Evolutionary conservation across 2,329 filamentous ascomycete species (phyloP).

Genomic region (Cladosporium cucumerinum): DNA sequence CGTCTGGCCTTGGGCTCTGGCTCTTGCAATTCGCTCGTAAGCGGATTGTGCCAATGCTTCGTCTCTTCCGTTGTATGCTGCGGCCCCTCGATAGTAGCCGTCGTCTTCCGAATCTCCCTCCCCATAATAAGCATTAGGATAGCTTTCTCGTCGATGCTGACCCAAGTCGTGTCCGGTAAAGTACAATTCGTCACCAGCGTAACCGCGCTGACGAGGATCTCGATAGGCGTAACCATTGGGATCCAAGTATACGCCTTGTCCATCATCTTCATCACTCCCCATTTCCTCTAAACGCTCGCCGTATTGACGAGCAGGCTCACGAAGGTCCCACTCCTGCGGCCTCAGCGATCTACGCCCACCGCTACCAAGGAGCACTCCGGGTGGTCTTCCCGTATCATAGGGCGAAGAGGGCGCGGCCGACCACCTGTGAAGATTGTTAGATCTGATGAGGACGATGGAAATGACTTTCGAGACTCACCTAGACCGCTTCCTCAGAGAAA

Average conservation of each 20-base stretch:
- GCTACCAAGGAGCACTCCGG: slow-evolving; percentile 60
- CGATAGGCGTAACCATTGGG: slow-evolving; percentile 34
- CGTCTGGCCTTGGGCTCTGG: slow-evolving; percentile 69
- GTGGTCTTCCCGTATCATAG: slow-evolving; percentile 98
- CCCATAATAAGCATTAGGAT: slow-evolving; percentile 37
- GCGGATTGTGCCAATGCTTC: slow-evolving; percentile 74
- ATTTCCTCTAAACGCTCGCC: slow-evolving; percentile 62
- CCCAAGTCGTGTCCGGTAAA: slow-evolving; percentile 49
- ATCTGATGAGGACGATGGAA: background rate
- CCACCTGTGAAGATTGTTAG: slow-evolving; percentile 52
- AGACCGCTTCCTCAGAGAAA: slow-evolving; percentile 99
- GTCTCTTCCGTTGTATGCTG: slow-evolving; percentile 61
- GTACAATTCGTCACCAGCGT: slow-evolving; percentile 46
- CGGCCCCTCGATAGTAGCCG: slow-evolving; percentile 40
- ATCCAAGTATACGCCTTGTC: slow-evolving; percentile 43
- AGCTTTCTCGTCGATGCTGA: slow-evolving; percentile 45
- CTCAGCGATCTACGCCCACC: slow-evolving; percentile 51
- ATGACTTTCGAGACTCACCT: slow-evolving; percentile 42
- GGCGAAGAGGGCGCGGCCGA: slow-evolving; percentile 94
- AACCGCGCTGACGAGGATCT: slow-evolving; percentile 27
- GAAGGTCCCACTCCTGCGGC: slow-evolving; percentile 43
- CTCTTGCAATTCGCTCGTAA: slow-evolving; percentile 73
- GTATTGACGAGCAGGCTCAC: slow-evolving; percentile 34
- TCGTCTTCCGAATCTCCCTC: slow-evolving; percentile 48
- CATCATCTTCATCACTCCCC: slow-evolving; percentile 51